A percentile compares a stretch with the other conserved stretches of the same genome.
Evolutionary conservation across 768 basidiomycete species (phyloP).

Genomic region (Phlegmacium glaucopus): DNA sequence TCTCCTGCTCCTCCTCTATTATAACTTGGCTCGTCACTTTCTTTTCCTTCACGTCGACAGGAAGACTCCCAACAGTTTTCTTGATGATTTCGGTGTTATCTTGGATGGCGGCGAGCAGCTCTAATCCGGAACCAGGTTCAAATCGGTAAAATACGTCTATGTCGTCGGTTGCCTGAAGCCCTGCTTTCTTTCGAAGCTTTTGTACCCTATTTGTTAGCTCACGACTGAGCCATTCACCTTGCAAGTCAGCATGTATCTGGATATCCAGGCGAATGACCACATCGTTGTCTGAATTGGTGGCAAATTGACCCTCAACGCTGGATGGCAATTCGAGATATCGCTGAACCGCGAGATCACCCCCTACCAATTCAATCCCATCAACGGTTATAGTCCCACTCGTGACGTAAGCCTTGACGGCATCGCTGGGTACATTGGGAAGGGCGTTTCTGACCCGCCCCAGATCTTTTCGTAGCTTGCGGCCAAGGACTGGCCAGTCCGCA

Average conservation of each 20-base stretch:
- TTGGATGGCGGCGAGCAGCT: constrained; percentile 59
- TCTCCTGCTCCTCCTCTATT: constrained; percentile 85
- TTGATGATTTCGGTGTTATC: constrained; percentile 67
- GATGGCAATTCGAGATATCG: constrained; percentile 84
- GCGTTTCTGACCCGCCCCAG: constrained; percentile 85
- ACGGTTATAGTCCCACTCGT: constrained; percentile 74
- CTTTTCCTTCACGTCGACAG: constrained; percentile 53
- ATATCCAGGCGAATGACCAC: constrained; percentile 93
- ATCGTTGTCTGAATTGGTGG: constrained; percentile 89
- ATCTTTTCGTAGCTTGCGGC: constrained; percentile 91
- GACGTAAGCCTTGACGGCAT: constrained; percentile 76
- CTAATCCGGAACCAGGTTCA: constrained; percentile 61
- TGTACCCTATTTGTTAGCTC: constrained; percentile 93
- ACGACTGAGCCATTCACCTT: constrained; percentile 83
- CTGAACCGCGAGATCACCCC: constrained; percentile 89
- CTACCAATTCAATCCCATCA: constrained; percentile 84
- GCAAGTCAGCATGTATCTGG: constrained; percentile 80
- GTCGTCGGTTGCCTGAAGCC: constrained; percentile 92
- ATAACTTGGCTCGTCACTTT: constrained; percentile 48
- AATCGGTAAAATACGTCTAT: constrained; percentile 85
- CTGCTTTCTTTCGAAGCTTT: constrained; percentile 93
- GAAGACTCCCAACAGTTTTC: constrained; percentile 73
- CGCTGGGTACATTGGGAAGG: constrained; percentile 76
- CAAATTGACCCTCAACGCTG: constrained; percentile 57
- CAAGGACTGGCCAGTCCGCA: constrained; percentile 94